Conservation (phyloP, 2,329 filamentous ascomycete genomes). For the Drechslera avenae region DNA sequence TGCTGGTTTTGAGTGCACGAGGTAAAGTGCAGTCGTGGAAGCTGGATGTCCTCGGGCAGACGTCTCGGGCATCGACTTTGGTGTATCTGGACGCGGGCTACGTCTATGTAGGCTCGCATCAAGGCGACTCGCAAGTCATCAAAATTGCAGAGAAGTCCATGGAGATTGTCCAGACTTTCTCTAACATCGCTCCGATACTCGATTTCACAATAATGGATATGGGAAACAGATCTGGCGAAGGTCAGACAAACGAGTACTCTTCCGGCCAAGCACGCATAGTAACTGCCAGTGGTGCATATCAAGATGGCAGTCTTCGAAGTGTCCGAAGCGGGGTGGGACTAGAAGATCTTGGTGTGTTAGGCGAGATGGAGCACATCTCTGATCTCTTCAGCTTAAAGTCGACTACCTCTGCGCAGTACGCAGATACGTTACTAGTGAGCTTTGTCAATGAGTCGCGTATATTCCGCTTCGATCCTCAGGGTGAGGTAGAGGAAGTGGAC, state of each 20-base stretch:
- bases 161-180: slow-evolving; percentile 72
- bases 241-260: slow-evolving; percentile 85
- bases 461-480: slow-evolving; percentile 74
- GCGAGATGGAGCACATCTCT: slow-evolving; percentile 75
- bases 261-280: slow-evolving; percentile 94
- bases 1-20: slow-evolving; percentile 69
- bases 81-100: slow-evolving; percentile 76
- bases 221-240: slow-evolving; percentile 80
- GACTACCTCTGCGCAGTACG: slow-evolving; percentile 55
- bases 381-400: slow-evolving; percentile 72
- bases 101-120: slow-evolving; percentile 88
- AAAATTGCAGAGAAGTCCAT: slow-evolving; percentile 65
- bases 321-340: slow-evolving; percentile 93
- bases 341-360: slow-evolving; percentile 82
- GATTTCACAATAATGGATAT: slow-evolving; percentile 98
- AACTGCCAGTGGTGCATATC: slow-evolving; percentile 87
- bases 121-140: slow-evolving; percentile 88
- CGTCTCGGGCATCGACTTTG: slow-evolving; percentile 76
- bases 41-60: slow-evolving; percentile 69
- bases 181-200: slow-evolving; percentile 87
- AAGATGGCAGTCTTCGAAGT: slow-evolving; percentile 85
- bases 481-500: slow-evolving; percentile 86
- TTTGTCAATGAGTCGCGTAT: slow-evolving; percentile 83
- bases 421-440: slow-evolving; percentile 78
- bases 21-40: slow-evolving; percentile 74